Percentiles rank a stretch among this genome's conserved stretches.
Evolutionary conservation across 257 asterid species (phyloP).

Genomic region (Petrea volubilis): DNA sequence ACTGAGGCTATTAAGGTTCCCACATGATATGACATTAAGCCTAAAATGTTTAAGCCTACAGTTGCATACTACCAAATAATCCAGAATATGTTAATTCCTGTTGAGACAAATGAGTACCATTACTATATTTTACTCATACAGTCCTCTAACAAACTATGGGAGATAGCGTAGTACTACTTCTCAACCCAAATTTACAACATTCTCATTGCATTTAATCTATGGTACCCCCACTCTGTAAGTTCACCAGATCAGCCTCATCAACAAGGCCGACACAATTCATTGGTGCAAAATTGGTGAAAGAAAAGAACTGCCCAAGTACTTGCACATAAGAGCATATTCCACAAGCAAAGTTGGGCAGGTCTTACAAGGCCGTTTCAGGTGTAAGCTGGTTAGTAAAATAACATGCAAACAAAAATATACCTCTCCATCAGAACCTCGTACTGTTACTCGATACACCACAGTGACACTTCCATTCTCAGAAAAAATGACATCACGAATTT

Average conservation of each 20-base stretch:
- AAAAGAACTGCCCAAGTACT: neutral
- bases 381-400: neutral
- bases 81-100: neutral
- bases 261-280: too few relatives aligned
- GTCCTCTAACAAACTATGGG: neutral
- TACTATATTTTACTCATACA: neutral
- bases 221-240: too few relatives aligned
- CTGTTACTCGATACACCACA: slow-evolving; percentile 91
- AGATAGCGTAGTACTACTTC: neutral
- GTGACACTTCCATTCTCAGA: slow-evolving; percentile 90
- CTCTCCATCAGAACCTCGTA: slow-evolving; percentile 96
- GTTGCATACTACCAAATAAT: neutral
- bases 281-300: neutral
- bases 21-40: neutral
- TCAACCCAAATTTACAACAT: slow-evolving; percentile 13
- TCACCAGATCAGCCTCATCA: too few relatives aligned
- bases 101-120: neutral
- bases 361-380: neutral
- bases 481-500: slow-evolving; percentile 87
- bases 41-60: neutral
- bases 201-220: too few relatives aligned
- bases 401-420: slow-evolving; percentile 40
- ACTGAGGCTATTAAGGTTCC: neutral
- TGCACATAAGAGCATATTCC: neutral
- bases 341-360: neutral